Evolutionary conservation across 2,329 filamentous ascomycete genomes (phyloP), one percentile per base, ranked within the genome.

Genomic region (Talaromyces sp.): DNA sequence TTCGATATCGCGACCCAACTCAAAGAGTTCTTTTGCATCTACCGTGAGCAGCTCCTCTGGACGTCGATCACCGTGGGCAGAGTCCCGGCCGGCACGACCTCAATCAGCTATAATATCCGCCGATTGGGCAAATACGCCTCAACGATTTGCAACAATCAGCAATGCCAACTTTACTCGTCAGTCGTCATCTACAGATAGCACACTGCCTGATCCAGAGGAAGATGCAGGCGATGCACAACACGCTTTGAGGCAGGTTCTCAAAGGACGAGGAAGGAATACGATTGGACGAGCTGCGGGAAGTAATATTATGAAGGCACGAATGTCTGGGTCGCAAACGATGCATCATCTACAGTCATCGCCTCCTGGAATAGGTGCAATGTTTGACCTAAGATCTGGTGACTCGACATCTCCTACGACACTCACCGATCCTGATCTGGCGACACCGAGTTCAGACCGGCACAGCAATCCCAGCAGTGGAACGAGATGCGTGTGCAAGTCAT

Each of bases 401-500:
- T 73, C 77, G 66, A 74, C 73, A 22, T 83, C 82, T n/a, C 83
- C 84, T 19, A 82, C 81, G 2, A 84, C 81, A 33, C 77, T 82
- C 65, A 81, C 82, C 9, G 81, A 84, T 66, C 78, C 81, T 10
- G 81, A 81, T 63, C 69, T 84, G 60, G 78, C 79, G 2, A 85
- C 84, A 0, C 84, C 84, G 2, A 82, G 78, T 65, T 84, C 83
- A 16, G 83, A 84, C 62, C 81, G 82, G 45, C 83, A 81, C 67
- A 83, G 79, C 68, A 79, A 82, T 22, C 82, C 81, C 10, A 82
- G 81, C 66, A 81, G 76, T 66, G 82, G 82, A 41, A 86, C 85
- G 10, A 81, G 86, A 43, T 89, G 87, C 72, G 74, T 87, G 31
- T 89, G 87, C 70, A 82, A 83, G 60, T 81, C 82, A 16, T 76